Conservation (phyloP, 805 yeast species). For the Pichia cephalocereana region DNA sequence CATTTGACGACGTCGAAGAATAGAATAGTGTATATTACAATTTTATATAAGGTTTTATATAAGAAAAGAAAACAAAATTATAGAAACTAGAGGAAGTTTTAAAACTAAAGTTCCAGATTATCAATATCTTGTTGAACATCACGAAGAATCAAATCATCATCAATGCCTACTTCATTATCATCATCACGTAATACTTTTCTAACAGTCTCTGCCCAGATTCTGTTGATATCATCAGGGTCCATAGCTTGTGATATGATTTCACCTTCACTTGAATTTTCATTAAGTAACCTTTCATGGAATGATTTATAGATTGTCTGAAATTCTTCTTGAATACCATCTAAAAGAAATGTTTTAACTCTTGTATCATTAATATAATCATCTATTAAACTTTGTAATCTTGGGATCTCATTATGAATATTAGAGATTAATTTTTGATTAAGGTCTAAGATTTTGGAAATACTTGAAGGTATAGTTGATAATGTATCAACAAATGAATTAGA, state of each 20-base stretch:
- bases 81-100: too few species aligned
- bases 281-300: not conserved
- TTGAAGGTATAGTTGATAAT: not conserved
- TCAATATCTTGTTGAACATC: not conserved
- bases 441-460: not conserved
- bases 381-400: slow-evolving; percentile 45
- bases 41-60: not conserved
- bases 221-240: not conserved
- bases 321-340: slow-evolving; percentile 60
- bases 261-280: too few species aligned
- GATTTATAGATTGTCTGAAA: slow-evolving; percentile 18
- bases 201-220: not conserved
- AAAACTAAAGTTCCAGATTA: not conserved
- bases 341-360: slow-evolving; percentile 39
- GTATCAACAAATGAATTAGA: slow-evolving; percentile 34
- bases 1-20: slow-evolving; percentile 61
- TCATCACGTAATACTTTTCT: not conserved
- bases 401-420: slow-evolving; percentile 44
- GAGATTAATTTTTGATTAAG: slow-evolving; percentile 31
- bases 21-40: not conserved
- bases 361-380: slow-evolving; percentile 46
- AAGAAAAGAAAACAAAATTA: not conserved
- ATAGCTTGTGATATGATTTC: not conserved
- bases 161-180: not conserved
- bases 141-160: slow-evolving; percentile 11